Evolutionary conservation across 345 rosid genomes (phyloP), one percentile per base, ranked within the genome.

Genomic region (Physaria fendleri): DNA sequence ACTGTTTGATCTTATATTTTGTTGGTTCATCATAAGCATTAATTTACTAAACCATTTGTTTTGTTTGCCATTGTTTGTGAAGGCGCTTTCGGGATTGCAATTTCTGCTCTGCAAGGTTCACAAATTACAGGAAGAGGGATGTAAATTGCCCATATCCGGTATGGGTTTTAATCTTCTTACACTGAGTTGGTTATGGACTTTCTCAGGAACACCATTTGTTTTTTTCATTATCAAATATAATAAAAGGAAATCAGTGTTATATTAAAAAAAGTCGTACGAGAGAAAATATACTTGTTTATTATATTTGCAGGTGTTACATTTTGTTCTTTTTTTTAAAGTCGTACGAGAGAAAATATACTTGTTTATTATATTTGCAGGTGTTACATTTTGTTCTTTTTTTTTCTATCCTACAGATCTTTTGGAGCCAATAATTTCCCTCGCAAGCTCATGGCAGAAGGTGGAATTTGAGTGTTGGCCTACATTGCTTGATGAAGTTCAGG

Each of bases 81-180:
- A 92, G 98, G 85, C 84, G 46, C 82, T 92, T 39, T 78, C 85
- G 35, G 98, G 98, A 62, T 59, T 92, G 79, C 98, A 85, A 64
- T 83, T 86, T 62, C 68, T 92, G 53, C 79, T 84, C 40, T 77
- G 79, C 74, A 74, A 76, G 75, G 75, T 56, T 24, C 76, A 68
- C 48, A 64, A 64, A n/a, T 69, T 89, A 56, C 79, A 70, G 54
- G 94, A 86, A 70, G 81, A 66, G 54, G 92, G 88, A 56, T 78
- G 84, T 35, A 92, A 81, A 72, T 76, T 81, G 54, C 76, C 87
- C 47, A 67, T 88, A 48, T 72, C 84, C 57, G 93, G 98, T 92
- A 74, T 18, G 75, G 38, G 44, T 6, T 45, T 30, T 47, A 39
- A 40, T 47, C 32, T 30, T 54, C 37, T 30, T 11, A 22, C 41